A percentile compares a stretch with the other conserved stretches of the same genome.
phyloP scores from a whole-genome alignment of 768 basidiomycete genomes.

The Tephrocybe sp. region DNA sequence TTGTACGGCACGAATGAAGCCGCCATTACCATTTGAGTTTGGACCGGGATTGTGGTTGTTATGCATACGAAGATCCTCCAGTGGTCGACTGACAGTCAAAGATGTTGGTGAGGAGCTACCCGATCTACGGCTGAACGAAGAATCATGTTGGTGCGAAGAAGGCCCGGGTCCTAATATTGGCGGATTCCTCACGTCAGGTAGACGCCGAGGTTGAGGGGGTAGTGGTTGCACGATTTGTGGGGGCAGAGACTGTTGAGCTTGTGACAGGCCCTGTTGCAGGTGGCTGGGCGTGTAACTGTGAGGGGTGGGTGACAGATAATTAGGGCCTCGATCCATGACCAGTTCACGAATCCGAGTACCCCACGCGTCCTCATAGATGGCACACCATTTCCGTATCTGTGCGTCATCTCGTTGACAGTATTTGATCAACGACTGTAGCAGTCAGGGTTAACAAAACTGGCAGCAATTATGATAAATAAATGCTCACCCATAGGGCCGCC shows the following conservation, averaged over 20 bases:
- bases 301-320: conserved; percentile 27
- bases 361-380: conserved; percentile 64
- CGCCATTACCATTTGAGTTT: conserved; percentile 1
- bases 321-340: conserved; percentile 36
- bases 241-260: conserved; percentile 9
- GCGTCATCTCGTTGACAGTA: conserved; percentile 58
- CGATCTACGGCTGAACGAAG: conserved; percentile 23
- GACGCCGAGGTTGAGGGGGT: conserved; percentile 24
- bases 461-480: conserved; percentile 11
- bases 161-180: conserved; percentile 24
- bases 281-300: conserved; percentile 23
- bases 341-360: conserved; percentile 57
- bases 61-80: conserved; percentile 34
- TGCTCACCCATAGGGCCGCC: conserved; percentile 57
- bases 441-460: not conserved
- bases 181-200: conserved; percentile 30
- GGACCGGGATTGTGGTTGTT: conserved; percentile 16
- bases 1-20: conserved; percentile 4
- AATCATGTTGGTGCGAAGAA: conserved; percentile 29
- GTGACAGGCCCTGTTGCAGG: not conserved
- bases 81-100: conserved; percentile 29
- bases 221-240: conserved; percentile 17
- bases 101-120: conserved; percentile 27
- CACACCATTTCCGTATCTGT: conserved; percentile 54
- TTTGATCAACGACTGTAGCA: conserved; percentile 58